Base-by-base conservation (phyloP, 768 basidiomycete genomes). In the Galerina marginata region DNA sequence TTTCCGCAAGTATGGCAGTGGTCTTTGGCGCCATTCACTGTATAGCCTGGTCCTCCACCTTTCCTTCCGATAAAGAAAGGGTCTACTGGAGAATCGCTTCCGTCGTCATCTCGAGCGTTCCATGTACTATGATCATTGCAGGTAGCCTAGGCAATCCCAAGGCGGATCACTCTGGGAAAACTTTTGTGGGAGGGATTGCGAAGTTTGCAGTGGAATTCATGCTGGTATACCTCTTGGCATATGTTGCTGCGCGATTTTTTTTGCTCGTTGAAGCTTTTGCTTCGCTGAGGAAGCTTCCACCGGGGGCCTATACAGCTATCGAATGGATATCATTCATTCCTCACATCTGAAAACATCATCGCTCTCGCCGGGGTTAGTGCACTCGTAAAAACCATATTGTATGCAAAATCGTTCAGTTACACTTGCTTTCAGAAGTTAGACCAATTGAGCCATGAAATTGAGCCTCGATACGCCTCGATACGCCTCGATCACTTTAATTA, bases 21-120 rank as follows among this genome's bases (percentile, higher is more conserved):
- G 29, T 50, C 6, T 62, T 62, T 36, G 57, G 57, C 7, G n/a
- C 10, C 26, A 62, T 62, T 38, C 61, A 58, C n/a, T 62, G 61
- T 39, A 29, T 38, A 9, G 56, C 51, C 6, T 62, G 61, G 61
- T 38, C 23, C 5, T 58, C 50, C 37, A 6, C 23, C 2, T 62
- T 62, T 26, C 33, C 56, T 2, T 55, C 54, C 6, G 12, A 55
- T 11, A 16, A 39, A 6, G 59, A 47, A 12, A 29, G 46, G 2
- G 33, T 55, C 20, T 2, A 50, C 1, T 60, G 54, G 59, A 44
- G 54, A 4, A 25, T 56, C 10, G 14, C 59, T 10, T 60, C 44
- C 2, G 23, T 55, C 14, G 29, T 51, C 45, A 55, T 60, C 25
- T 36, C 37, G 4, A 39, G 38, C 4, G 23, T 37, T 29, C 49